These are phyloP conservation scores for Trichoderma sp. DNA, from an alignment of 2,329 filamentous ascomycete genomes.

Conservation along the genomic window DNA sequence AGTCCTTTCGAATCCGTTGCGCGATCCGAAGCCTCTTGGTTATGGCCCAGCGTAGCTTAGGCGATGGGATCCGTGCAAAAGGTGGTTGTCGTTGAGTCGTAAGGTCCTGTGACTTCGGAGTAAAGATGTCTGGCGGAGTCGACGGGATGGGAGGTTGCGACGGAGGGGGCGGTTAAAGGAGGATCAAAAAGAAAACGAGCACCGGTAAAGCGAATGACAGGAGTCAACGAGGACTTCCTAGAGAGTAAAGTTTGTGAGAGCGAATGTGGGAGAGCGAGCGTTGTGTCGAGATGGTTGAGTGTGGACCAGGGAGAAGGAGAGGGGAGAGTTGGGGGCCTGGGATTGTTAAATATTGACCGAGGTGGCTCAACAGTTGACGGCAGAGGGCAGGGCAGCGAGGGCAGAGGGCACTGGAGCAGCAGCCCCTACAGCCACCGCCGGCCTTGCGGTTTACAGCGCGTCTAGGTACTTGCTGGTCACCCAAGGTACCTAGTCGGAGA, in stretches of 20 bases:
- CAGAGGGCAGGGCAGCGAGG: neutral
- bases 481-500: too few relatives aligned
- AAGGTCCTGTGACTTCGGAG: neutral
- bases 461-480: neutral
- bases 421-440: neutral
- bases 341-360: conserved; percentile 31
- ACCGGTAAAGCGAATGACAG: conserved; percentile 67
- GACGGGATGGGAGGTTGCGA: conserved; percentile 12
- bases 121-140: conserved; percentile 6
- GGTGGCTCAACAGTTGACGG: neutral
- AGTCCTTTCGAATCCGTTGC: conserved; percentile 7
- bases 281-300: conserved; percentile 27
- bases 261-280: conserved; percentile 43
- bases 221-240: conserved; percentile 73
- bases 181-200: conserved; percentile 50
- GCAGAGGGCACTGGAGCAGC: neutral
- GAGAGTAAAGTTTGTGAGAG: conserved; percentile 37
- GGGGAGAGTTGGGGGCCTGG: conserved; percentile 22
- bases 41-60: neutral
- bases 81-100: neutral
- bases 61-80: neutral
- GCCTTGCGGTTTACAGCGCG: neutral
- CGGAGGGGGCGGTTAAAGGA: conserved; percentile 31
- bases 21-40: neutral
- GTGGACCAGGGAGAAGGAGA: conserved; percentile 28